Evolutionary conservation across 371 early-diverging fungal species (phyloP).

Genomic region (Mortierella sp.): DNA sequence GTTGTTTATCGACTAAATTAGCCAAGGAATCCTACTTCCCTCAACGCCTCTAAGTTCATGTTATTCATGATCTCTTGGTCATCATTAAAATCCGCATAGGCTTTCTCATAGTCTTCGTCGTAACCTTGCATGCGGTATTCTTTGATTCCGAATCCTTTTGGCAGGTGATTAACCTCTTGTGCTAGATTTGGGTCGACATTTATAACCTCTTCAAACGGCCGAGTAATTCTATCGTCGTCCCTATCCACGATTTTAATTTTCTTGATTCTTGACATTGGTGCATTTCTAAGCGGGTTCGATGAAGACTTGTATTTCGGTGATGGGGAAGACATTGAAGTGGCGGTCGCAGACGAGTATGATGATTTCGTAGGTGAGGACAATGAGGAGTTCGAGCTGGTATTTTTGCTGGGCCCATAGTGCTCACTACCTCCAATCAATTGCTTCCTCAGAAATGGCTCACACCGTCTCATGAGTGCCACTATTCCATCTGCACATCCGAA

Average conservation of each 20-base stretch:
- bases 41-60: no score
- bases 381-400: not conserved
- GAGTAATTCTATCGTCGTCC: not conserved
- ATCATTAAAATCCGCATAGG: not conserved
- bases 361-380: not conserved
- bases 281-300: not conserved
- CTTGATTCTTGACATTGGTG: not conserved
- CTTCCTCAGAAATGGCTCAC: slow-evolving; percentile 31
- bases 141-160: not conserved
- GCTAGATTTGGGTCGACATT: slow-evolving; percentile 8
- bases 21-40: no score
- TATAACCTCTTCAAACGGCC: not conserved
- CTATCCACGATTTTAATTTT: slow-evolving; percentile 2
- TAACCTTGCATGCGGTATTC: not conserved
- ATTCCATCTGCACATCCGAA: slow-evolving; percentile 35
- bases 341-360: not conserved
- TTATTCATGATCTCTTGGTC: not conserved
- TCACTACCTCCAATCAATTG: not conserved
- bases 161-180: not conserved
- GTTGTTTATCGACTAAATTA: no score
- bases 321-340: not conserved
- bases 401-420: not conserved
- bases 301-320: not conserved
- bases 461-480: slow-evolving; percentile 20
- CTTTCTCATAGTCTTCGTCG: slow-evolving; percentile 4